Evolutionary conservation across 2,329 filamentous ascomycete species (phyloP).

Genomic region (Fusarium duplospermum): DNA sequence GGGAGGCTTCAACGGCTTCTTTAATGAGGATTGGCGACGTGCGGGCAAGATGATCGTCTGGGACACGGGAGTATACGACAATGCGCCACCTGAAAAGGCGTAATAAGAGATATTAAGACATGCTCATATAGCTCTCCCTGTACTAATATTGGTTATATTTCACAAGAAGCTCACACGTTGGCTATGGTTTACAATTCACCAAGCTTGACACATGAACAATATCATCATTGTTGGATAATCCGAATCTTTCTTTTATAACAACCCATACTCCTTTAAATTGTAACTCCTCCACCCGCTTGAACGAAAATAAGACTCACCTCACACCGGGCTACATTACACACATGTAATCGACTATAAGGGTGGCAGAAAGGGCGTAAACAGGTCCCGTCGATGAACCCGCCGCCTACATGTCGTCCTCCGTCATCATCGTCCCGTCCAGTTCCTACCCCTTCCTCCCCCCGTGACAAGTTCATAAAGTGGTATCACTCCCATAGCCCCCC

Average conservation of each 20-base stretch:
- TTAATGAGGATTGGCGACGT: conserved; percentile 71
- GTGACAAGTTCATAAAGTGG: conserved; percentile 23
- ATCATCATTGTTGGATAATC: conserved; percentile 8
- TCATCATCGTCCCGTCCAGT: conserved; percentile 20
- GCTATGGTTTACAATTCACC: neutral
- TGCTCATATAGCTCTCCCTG: neutral
- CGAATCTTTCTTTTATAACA: conserved; percentile 30
- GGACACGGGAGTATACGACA: conserved; percentile 59
- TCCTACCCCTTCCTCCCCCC: conserved; percentile 21
- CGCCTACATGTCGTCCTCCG: conserved; percentile 20
- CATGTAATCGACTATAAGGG: conserved; percentile 39
- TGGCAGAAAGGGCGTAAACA: conserved; percentile 6
- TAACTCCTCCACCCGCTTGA: conserved; percentile 38
- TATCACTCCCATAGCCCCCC: conserved; percentile 7
- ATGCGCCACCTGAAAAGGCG: conserved; percentile 5
- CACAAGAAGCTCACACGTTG: neutral
- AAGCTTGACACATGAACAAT: neutral
- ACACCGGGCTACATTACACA: conserved; percentile 41
- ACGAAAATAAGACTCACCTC: conserved; percentile 28
- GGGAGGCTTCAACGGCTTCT: conserved; percentile 70
- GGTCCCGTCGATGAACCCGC: conserved; percentile 22
- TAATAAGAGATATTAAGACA: neutral
- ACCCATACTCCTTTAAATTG: conserved; percentile 37
- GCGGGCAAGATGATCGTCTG: conserved; percentile 69
- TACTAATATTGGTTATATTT: conserved; percentile 7